Base-by-base conservation (phyloP, 257 asterid genomes). In the Cordia subcordata region DNA sequence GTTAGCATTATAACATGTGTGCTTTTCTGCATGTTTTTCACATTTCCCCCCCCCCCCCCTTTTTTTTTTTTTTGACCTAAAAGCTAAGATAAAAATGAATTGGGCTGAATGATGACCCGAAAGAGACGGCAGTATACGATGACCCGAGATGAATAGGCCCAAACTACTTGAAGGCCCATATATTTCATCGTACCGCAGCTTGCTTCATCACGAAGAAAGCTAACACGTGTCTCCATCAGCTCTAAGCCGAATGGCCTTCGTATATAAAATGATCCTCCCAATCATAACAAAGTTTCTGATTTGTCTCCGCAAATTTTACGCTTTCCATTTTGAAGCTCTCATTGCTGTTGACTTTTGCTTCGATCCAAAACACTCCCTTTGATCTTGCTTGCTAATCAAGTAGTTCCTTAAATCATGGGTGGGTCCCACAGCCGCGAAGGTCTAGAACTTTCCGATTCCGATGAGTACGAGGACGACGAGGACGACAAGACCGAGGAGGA, bases 401-500 rank as follows among this genome's bases (percentile, higher is more conserved):
- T 10, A 19, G 14, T 0, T 11, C 12, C 12, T 54, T 44, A 11
- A 49, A 56, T 44, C 23, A 93, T 94, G 99, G 97, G 99, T 49
- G 94, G 67, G 66, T 87, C 99, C 11, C 95, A 94, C 11, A 94
- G 99, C 65, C 94, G 97, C 45, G 97, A 94, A 73, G 99, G 96
- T 1, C 83, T 87, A 8, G 96, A 94, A 1, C 96, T 94, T 37
- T 86, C 96, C 67, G 99, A 87, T 63, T 84, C 74, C 33, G 75
- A 96, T 39, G 97, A 85, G 5, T 82, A 85, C 52, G 87, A 87
- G 4, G 85, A 75, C 21, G 86, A 67, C 20, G 70, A 71, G 16
- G 83, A 77, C n/a, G 79, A 75, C 27, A 79, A 68, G 53, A 74
- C 66, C 51, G 86, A 80, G 60, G 87, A 82, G 49, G 71, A 68